Evolutionary conservation across 139 green algal species (phyloP), one percentile per base, ranked within the genome.

Genomic region (Nannochloris sp.): DNA sequence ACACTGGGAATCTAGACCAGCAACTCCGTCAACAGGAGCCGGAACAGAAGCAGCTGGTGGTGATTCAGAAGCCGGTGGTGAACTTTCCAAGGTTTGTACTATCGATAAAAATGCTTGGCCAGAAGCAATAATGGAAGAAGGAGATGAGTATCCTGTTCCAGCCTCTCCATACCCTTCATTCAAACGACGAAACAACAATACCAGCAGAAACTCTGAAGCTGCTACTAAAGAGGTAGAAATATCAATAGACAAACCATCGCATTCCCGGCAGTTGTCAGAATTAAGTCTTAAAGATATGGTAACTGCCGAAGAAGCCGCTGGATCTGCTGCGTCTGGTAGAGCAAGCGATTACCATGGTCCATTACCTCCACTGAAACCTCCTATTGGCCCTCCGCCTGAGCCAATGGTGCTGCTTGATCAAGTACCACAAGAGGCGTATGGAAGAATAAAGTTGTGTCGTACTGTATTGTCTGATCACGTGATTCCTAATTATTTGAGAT

Each of bases 391-490:
- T 54, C 19, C 32, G 8, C 31, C 24, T 19, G 51, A 64, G 57
- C 39, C 53, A 6, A 82, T 74, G 63, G 15, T 84, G 29, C 58
- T 89, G 55, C 61, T 81, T 33, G 76, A 87, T 39, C 34, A 77
- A 6, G 45, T 76, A 6, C 64, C 74, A 13, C 73, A 81, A 23
- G 57, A 71, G 54, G 71, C 72, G 1, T 94, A 92, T 46, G 71
- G 74, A 15, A 69, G 82, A 30, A 77, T 93, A 55, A 76, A 75
- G 65, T 78, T 96, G 34, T 95, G 85, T 65, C 65, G 63, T 9
- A 82, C 74, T 4, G 89, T 92, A 85, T 66, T 94, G 19, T 55
- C 67, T 24, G 86, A 95, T 60, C 87, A 95, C 68, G 82, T 92
- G 42, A 82, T 90, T 48, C 85, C 83, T 8, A 57, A 72, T 15